Percentiles rank a stretch among this genome's conserved stretches.
phyloP scores from a whole-genome alignment of 192 early-diverging fungal species.

The Gonapodya prolifera region DNA sequence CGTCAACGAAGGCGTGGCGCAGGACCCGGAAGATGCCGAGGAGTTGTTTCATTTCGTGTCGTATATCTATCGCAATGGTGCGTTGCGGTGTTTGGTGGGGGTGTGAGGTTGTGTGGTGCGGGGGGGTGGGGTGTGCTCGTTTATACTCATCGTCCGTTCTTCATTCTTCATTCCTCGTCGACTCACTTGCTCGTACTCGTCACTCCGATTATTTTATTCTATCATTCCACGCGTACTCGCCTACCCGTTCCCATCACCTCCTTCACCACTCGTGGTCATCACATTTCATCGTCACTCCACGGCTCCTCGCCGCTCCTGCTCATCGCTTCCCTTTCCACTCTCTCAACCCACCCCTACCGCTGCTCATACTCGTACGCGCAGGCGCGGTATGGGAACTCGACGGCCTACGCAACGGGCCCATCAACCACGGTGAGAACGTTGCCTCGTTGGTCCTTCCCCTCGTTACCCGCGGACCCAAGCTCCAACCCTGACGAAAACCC shows the following conservation, averaged over 20 bases:
- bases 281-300: too few species aligned
- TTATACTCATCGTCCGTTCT: too few species aligned
- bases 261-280: too few species aligned
- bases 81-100: background rate
- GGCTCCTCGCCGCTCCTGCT: too few species aligned
- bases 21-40: constrained; percentile 39
- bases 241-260: too few species aligned
- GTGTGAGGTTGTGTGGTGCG: background rate
- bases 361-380: too few species aligned
- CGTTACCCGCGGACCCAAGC: background rate
- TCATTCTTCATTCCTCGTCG: too few species aligned
- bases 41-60: constrained; percentile 73
- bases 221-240: too few species aligned
- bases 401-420: constrained; percentile 51
- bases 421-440: constrained; percentile 33
- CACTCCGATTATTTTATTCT: constrained; percentile 22
- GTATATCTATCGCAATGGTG: constrained; percentile 20
- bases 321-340: too few species aligned
- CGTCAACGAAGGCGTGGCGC: constrained; percentile 37
- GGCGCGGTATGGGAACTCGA: constrained; percentile 68
- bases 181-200: background rate
- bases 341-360: too few species aligned
- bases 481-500: background rate
- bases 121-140: too few species aligned
- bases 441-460: too few species aligned